Conservation (phyloP, 2,329 filamentous ascomycete genomes). For the Didymella glomerata region DNA sequence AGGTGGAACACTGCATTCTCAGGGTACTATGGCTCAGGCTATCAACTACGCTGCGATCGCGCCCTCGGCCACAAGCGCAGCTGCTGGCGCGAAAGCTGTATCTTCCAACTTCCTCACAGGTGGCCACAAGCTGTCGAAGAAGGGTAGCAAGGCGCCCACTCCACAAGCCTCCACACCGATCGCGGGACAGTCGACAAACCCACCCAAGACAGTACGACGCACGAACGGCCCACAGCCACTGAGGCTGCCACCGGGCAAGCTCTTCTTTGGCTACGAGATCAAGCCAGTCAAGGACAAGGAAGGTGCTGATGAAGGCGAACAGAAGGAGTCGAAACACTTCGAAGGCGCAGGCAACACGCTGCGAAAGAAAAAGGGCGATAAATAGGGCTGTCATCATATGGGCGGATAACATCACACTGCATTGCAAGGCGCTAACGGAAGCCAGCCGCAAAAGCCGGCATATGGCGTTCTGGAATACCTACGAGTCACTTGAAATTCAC, state of each 20-base stretch:
- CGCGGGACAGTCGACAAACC: slow-evolving; percentile 60
- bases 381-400: slow-evolving; percentile 27
- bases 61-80: slow-evolving; percentile 73
- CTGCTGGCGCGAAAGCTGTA: slow-evolving; percentile 67
- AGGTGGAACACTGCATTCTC: slow-evolving; percentile 79
- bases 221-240: slow-evolving; percentile 87
- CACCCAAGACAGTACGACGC: slow-evolving; percentile 55
- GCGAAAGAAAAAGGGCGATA: slow-evolving; percentile 72
- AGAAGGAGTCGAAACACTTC: slow-evolving; percentile 72
- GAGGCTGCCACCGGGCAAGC: slow-evolving; percentile 82
- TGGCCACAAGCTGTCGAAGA: slow-evolving; percentile 87
- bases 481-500: slow-evolving; percentile 6
- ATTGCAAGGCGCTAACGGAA: slow-evolving; percentile 35
- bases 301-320: slow-evolving; percentile 65
- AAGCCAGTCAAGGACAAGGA: slow-evolving; percentile 85
- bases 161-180: slow-evolving; percentile 69
- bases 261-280: slow-evolving; percentile 96
- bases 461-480: slow-evolving; percentile 21
- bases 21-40: slow-evolving; percentile 95
- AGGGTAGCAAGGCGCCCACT: slow-evolving; percentile 76
- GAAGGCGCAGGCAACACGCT: slow-evolving; percentile 86
- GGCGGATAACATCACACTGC: slow-evolving; percentile 12
- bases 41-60: slow-evolving; percentile 96
- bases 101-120: slow-evolving; percentile 81
- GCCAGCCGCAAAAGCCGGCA: slow-evolving; percentile 11